These are phyloP conservation scores for Picochlorum sp. DNA, from an alignment of 139 green algal species.

Conservation along the genomic window DNA sequence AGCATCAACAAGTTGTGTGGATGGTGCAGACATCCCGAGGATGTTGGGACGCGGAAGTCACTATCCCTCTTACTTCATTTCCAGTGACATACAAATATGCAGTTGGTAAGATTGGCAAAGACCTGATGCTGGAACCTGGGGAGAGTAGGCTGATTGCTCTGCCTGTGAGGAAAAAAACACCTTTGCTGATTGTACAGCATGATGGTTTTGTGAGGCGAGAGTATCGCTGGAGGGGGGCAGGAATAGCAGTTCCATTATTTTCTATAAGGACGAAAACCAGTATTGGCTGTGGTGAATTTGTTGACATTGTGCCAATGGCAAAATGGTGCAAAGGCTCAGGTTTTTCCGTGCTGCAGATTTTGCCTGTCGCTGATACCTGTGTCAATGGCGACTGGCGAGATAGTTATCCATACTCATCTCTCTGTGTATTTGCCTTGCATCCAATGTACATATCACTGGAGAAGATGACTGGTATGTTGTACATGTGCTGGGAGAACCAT, in stretches of 20 bases:
- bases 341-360: constrained; percentile 67
- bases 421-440: constrained; percentile 90
- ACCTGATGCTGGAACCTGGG: constrained; percentile 18
- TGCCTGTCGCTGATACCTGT: constrained; percentile 92
- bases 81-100: constrained; percentile 83
- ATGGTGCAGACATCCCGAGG: neutral
- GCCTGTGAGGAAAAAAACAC: constrained; percentile 10
- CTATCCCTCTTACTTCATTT: constrained; percentile 45
- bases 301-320: constrained; percentile 72
- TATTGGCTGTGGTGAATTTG: constrained; percentile 84
- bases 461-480: too few relatives aligned
- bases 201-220: constrained; percentile 49
- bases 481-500: too few relatives aligned
- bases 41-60: constrained; percentile 42
- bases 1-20: constrained; percentile 48
- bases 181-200: constrained; percentile 39
- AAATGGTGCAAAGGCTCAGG: constrained; percentile 47
- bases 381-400: constrained; percentile 88
- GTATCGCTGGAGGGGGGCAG: constrained; percentile 74
- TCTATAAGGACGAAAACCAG: constrained; percentile 53
- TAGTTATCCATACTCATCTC: constrained; percentile 87
- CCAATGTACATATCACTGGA: constrained; percentile 71
- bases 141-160: constrained; percentile 21
- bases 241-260: constrained; percentile 86
- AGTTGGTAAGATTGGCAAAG: neutral